These are phyloP conservation scores for Metschnikowia aberdeeniae DNA, from an alignment of 805 yeast species.

Conservation along the genomic window DNA sequence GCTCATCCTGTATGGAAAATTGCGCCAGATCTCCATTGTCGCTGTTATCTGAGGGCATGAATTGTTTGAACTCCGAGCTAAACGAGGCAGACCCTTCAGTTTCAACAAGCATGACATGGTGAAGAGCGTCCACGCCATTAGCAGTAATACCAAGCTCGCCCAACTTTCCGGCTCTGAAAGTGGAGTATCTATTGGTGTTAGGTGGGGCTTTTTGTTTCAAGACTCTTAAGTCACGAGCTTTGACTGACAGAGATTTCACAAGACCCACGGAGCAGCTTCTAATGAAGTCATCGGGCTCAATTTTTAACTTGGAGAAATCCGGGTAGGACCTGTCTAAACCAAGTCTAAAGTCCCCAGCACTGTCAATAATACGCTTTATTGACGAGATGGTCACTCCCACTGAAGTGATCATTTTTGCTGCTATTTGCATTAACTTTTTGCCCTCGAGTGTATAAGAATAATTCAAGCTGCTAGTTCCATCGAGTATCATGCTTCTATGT, in stretches of 20 bases:
- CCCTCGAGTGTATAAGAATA: slow-evolving; percentile 68
- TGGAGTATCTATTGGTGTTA: slow-evolving; percentile 42
- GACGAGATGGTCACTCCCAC: slow-evolving; percentile 47
- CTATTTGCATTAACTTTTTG: slow-evolving; percentile 54
- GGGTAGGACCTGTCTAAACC: slow-evolving; percentile 60
- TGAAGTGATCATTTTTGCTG: slow-evolving; percentile 56
- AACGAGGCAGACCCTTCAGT: slow-evolving; percentile 29
- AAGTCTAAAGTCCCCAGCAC: slow-evolving; percentile 65
- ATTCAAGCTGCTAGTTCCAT: slow-evolving; percentile 10
- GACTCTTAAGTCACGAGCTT: slow-evolving; percentile 22
- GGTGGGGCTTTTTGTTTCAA: slow-evolving; percentile 19
- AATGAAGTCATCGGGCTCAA: slow-evolving; percentile 59
- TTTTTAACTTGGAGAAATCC: slow-evolving; percentile 53
- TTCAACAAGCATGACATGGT: slow-evolving; percentile 28
- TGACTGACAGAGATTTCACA: slow-evolving; percentile 35
- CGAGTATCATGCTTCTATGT: slow-evolving; percentile 22
- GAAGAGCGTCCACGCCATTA: slow-evolving; percentile 46
- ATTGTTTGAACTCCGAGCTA: slow-evolving; percentile 33
- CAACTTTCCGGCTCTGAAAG: slow-evolving; percentile 48
- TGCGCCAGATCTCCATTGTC: background rate
- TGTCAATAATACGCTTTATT: slow-evolving; percentile 47
- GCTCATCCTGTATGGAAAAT: slow-evolving; percentile 38
- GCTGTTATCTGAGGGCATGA: slow-evolving; percentile 17
- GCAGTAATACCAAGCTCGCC: slow-evolving; percentile 45
- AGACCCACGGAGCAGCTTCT: slow-evolving; percentile 59